These are phyloP conservation scores for Cubamyces sp. DNA, from an alignment of 768 basidiomycete genomes.

Conservation along the genomic window DNA sequence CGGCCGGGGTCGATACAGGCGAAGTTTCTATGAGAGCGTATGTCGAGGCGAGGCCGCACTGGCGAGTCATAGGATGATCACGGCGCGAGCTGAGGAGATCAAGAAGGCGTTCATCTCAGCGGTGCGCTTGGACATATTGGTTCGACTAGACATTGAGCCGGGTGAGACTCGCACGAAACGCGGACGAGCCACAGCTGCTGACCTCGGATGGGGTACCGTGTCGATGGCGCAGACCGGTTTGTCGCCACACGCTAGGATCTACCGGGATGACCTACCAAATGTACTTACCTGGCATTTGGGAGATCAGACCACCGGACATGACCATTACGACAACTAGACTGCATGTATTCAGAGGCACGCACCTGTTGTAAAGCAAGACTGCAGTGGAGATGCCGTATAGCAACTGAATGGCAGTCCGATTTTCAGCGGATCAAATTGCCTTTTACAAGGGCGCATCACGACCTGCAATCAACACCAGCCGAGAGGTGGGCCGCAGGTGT, in stretches of 20 bases:
- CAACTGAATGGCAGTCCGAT: slow-evolving; percentile 9
- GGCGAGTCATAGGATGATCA: slow-evolving; percentile 17
- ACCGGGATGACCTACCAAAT: not conserved
- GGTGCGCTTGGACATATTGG: not conserved
- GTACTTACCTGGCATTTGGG: not conserved
- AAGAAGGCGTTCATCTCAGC: slow-evolving; percentile 5
- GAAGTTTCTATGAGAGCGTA: slow-evolving; percentile 17
- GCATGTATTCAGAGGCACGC: not conserved
- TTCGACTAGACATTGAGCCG: not conserved
- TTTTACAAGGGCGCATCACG: slow-evolving; percentile 10
- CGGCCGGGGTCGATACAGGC: slow-evolving; percentile 4
- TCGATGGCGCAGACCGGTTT: not conserved
- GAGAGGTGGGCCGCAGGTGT: slow-evolving; percentile 1
- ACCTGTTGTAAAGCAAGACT: not conserved
- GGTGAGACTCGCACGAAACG: slow-evolving; percentile 8
- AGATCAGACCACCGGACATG: not conserved
- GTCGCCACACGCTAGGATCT: not conserved
- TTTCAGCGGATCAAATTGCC: slow-evolving; percentile 16
- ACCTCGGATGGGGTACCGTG: not conserved
- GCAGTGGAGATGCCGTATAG: slow-evolving; percentile 3
- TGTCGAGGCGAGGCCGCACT: slow-evolving; percentile 16
- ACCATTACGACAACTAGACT: not conserved
- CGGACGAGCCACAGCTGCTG: slow-evolving; percentile 1
- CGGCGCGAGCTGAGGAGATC: not conserved
- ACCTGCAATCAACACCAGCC: slow-evolving; percentile 1